Base-by-base conservation (phyloP, 2,329 filamentous ascomycete genomes). In the Fusarium avenaceum region DNA sequence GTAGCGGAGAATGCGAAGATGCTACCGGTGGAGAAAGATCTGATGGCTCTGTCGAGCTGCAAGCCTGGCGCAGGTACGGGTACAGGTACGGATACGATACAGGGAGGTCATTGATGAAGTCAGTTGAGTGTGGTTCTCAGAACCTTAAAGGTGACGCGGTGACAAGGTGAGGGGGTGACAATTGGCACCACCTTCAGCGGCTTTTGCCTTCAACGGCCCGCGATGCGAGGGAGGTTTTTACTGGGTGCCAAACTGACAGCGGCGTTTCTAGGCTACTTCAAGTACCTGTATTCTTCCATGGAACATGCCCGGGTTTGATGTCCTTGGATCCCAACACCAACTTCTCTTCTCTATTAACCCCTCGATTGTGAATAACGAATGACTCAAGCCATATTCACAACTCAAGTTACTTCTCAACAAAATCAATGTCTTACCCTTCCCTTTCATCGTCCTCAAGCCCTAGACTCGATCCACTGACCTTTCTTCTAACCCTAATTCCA, bases 11-110 rank as follows among this genome's bases (percentile, higher is more conserved):
- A 52, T 66, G 26, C 22, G 46, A 38, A 54, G 26, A 59, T 51
- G 32, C 49, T 45, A 46, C 26, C 42, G 55, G 56, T 56, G 65
- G 61, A 54, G 43, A 46, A 47, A 40, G 46, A 63, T 57, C 59
- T 52, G 58, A 56, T 57, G 59, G 65, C 64, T 67, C 40, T 44
- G 58, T 67, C 57, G 48, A 51, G 42, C 71, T 73, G 71, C 57
- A 59, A 69, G 61, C 56, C 67, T 56, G 58, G 71, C 56, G 71
- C 67, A 71, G 67, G 65, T 68, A 72, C 70, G n/a, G 35, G 35
- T 38, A 38, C 35, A n/a, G 35, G 15, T 35, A 35, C 33, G 17
- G 33, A 30, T 30, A 30, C 28, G 9, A 28, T 38, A 38, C 33
- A 46, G 57, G 57, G 71, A 56, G 65, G 40, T 63, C 47, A 56